These are phyloP conservation scores for Jaminaea rosea DNA, from an alignment of 1,284 basidiomycete genomes.

Conservation along the genomic window DNA sequence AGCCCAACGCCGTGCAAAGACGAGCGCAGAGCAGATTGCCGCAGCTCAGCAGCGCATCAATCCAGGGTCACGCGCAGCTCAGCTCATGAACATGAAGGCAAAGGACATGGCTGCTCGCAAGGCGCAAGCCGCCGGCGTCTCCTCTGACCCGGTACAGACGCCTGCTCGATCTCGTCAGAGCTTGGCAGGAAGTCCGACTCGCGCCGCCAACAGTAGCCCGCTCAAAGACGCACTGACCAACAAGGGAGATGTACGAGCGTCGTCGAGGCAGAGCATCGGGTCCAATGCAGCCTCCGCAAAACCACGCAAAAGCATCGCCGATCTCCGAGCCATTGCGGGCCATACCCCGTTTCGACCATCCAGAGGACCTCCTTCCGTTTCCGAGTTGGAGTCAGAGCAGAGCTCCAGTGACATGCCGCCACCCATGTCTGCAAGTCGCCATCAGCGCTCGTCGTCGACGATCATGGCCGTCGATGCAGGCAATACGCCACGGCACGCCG, in stretches of 20 bases:
- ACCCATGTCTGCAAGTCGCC: background rate
- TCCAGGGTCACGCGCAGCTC: slow-evolving; percentile 70
- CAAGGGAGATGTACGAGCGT: too few relatives aligned
- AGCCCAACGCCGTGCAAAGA: slow-evolving; percentile 12
- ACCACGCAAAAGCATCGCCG: background rate
- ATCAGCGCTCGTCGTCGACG: background rate
- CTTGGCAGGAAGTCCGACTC: background rate
- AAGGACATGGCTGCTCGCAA: slow-evolving; percentile 50
- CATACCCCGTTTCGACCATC: background rate
- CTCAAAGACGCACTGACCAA: slow-evolving; percentile 1
- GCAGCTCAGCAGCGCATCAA: slow-evolving; percentile 55
- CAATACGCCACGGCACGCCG: background rate
- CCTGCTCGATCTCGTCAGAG: slow-evolving; percentile 2
- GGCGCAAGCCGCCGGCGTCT: too few relatives aligned
- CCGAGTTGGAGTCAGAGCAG: too few relatives aligned
- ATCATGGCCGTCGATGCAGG: background rate
- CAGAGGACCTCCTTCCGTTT: background rate
- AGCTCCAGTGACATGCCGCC: background rate
- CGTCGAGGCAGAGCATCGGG: too few relatives aligned
- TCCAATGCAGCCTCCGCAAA: too few relatives aligned
- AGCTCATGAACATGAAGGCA: slow-evolving; percentile 54
- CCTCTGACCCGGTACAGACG: too few relatives aligned
- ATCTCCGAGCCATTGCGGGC: background rate
- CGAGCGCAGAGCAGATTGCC: slow-evolving; percentile 29
- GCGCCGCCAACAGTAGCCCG: background rate